These are phyloP conservation scores for Globisporangium orthogonon DNA, from an alignment of 352 stramenopile genomes.

Conservation along the genomic window DNA sequence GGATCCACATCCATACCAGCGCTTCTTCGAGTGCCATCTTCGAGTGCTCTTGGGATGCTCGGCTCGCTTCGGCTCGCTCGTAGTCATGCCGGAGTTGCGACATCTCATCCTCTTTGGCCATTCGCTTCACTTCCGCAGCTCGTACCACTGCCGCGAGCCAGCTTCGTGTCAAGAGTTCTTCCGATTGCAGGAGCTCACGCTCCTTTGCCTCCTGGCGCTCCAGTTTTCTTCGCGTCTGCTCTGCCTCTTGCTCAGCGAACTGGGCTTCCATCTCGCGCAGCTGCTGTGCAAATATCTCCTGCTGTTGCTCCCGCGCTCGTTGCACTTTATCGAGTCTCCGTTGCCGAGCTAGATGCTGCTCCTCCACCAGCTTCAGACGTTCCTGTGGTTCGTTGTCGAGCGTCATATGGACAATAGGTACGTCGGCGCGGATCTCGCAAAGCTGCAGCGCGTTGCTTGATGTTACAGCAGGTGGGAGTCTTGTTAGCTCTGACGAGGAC, in stretches of 20 bases:
- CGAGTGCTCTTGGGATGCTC: neutral
- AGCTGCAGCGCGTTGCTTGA: no score
- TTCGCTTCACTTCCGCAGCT: neutral
- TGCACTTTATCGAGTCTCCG: slow-evolving; percentile 6
- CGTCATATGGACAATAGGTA: no score
- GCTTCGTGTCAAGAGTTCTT: slow-evolving; percentile 8
- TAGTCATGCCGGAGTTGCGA: neutral
- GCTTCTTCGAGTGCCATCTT: slow-evolving; percentile 12
- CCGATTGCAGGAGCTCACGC: slow-evolving; percentile 12
- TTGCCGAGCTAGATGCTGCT: slow-evolving; percentile 12
- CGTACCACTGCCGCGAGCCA: neutral
- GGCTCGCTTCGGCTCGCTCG: neutral
- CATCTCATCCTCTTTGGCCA: slow-evolving; percentile 7
- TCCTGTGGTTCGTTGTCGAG: neutral
- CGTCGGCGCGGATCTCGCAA: no score
- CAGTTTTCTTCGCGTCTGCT: slow-evolving; percentile 3
- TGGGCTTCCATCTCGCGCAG: slow-evolving; percentile 13
- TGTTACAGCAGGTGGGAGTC: no score
- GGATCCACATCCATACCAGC: slow-evolving; percentile 1
- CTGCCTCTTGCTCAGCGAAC: slow-evolving; percentile 8
- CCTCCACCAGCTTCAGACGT: slow-evolving; percentile 7
- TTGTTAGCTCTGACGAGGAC: no score
- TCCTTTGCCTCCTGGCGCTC: slow-evolving; percentile 10
- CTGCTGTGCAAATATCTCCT: slow-evolving; percentile 17
- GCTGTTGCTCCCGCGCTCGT: slow-evolving; percentile 19